Evolutionary conservation across 2,329 filamentous ascomycete species (phyloP), one percentile per base, ranked within the genome.

Genomic region (Hirsutella rhossiliensis): DNA sequence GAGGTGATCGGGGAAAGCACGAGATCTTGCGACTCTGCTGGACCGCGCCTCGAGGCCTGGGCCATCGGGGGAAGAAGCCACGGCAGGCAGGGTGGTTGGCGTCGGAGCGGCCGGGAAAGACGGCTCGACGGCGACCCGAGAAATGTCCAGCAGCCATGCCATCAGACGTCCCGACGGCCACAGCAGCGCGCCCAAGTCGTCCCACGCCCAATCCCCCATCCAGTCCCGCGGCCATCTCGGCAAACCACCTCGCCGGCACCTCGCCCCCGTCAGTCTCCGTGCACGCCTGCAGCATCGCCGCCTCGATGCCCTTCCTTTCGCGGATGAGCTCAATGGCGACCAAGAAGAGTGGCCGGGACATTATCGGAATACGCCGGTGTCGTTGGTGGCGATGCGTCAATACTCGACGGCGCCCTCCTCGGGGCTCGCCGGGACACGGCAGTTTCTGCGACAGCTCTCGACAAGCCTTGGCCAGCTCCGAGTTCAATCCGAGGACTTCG

Each of bases 271-370:
- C 32, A 27, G 57, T 50, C 5, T 53, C 56, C 9, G 42, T 51
- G 28, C 56, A 51, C 11, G 43, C 54, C 44, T 51, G 45, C 18
- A 62, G 42, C 15, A 68, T 56, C 9, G 51, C 38, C 9, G 54
- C 51, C 15, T 65, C 58, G 3, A 62, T 49, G 40, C 71, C 70
- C 38, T 67, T 61, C 5, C 66, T 61, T 48, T 68, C 64, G 50
- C 65, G 60, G 34, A 71, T 53, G 4, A 74, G 60, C 48, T 77
- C 72, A 5, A 71, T 53, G 20, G 60, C 62, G 8, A 76, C 56
- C 1, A 65, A 64, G 41, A 70, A 61, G 2, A 66, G 54, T 0
- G 60, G 61, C 54, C 0, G 63, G 58, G 0, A 69, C 54, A 4
- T n/a, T 65, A 64, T 5, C 67, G 65, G 43, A 69, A 71, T 4